A percentile compares a stretch with the other conserved stretches of the same genome.
Conservation (phyloP, 805 yeast genomes). For the Pichia rugopelliculosa region DNA sequence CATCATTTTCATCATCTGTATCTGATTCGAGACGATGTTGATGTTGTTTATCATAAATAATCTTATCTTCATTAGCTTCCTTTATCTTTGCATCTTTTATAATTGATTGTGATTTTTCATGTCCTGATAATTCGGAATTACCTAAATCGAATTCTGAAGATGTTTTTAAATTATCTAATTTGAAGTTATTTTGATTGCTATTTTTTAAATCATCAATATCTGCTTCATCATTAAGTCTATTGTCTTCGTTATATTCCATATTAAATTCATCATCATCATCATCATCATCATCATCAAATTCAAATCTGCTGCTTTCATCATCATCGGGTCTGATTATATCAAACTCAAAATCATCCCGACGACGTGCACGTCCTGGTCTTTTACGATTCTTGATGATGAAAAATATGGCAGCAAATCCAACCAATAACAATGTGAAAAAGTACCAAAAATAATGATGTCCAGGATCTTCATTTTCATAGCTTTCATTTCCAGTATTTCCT, state of each 20-base stretch:
- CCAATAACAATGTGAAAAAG: slow-evolving; percentile 47
- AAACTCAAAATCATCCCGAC: slow-evolving; percentile 68
- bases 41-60: not conserved
- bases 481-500: slow-evolving; percentile 1
- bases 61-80: not conserved
- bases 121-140: slow-evolving; percentile 1
- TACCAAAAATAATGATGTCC: slow-evolving; percentile 15
- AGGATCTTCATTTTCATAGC: slow-evolving; percentile 1
- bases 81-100: not conserved
- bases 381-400: slow-evolving; percentile 34
- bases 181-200: not conserved
- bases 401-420: slow-evolving; percentile 47
- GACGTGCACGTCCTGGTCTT: slow-evolving; percentile 37
- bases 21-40: not conserved
- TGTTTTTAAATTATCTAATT: not conserved
- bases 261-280: slow-evolving; percentile 10
- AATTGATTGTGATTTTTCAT: not conserved
- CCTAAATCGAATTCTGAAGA: slow-evolving; percentile 7
- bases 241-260: slow-evolving; percentile 7
- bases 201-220: not conserved
- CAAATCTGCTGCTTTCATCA: slow-evolving; percentile 26
- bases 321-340: slow-evolving; percentile 70
- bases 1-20: not conserved
- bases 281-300: slow-evolving; percentile 16
- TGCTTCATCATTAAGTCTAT: slow-evolving; percentile 1